phyloP scores from a whole-genome alignment of 306 rosid species.

The Cicer cuneatum region DNA sequence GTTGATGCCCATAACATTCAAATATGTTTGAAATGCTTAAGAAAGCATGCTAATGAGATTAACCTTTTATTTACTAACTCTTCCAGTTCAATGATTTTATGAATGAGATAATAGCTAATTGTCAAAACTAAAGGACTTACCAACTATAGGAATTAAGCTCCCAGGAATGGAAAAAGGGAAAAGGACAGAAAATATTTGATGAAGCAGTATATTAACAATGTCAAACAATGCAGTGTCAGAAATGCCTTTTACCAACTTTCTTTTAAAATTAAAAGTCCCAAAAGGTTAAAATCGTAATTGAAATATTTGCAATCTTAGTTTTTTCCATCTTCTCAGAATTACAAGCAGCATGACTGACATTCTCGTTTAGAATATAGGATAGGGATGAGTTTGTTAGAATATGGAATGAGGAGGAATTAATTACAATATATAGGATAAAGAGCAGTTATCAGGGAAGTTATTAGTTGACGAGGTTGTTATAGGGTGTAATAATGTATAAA shows the following conservation, averaged over 20 bases:
- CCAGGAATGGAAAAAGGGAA: slow-evolving; percentile 4
- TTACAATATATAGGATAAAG: no score
- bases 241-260: background rate
- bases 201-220: background rate
- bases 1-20: slow-evolving; percentile 31
- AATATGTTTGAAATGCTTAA: slow-evolving; percentile 29
- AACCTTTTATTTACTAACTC: slow-evolving; percentile 10
- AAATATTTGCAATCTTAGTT: slow-evolving; percentile 1
- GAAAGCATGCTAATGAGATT: slow-evolving; percentile 37
- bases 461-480: no score
- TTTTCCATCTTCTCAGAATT: slow-evolving; percentile 17
- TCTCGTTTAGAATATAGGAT: no score
- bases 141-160: slow-evolving; percentile 4
- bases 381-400: no score
- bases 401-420: no score
- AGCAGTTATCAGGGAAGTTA: no score
- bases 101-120: slow-evolving; percentile 6
- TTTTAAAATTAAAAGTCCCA: slow-evolving; percentile 6
- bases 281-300: background rate
- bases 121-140: slow-evolving; percentile 32
- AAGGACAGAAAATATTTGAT: slow-evolving; percentile 13
- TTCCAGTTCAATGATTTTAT: background rate
- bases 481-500: no score
- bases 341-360: slow-evolving; percentile 4
- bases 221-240: background rate